Evolutionary conservation across 192 early-diverging fungal species (phyloP).

Genomic region (Umbelopsis ramanniana): DNA sequence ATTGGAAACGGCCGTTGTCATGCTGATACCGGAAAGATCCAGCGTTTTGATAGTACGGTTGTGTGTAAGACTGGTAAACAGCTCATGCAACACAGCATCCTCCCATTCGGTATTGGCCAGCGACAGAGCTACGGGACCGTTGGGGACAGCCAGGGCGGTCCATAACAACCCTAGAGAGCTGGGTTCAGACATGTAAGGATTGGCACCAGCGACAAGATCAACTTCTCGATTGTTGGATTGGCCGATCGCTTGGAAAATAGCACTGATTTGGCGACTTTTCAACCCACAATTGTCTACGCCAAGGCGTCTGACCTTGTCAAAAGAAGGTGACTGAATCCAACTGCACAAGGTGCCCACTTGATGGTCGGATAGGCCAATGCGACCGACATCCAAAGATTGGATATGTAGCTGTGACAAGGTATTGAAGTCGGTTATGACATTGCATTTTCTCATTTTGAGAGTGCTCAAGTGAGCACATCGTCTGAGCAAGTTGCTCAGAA

Average conservation of each 20-base stretch:
- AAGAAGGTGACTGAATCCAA: conserved; percentile 4
- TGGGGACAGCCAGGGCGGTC: background rate
- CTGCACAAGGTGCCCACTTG: background rate
- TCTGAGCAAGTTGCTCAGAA: conserved; percentile 2
- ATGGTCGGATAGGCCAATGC: background rate
- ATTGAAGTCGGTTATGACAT: conserved; percentile 1
- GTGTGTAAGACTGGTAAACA: conserved; percentile 6
- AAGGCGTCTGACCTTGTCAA: background rate
- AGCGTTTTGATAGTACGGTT: conserved; percentile 6
- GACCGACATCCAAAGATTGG: background rate
- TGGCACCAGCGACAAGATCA: conserved; percentile 4
- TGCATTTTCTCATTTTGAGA: conserved; percentile 12
- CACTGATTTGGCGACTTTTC: conserved; percentile 9
- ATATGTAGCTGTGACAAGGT: background rate
- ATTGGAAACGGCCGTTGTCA: background rate
- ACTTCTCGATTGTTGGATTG: background rate
- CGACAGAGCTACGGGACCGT: background rate
- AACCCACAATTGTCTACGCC: conserved; percentile 9
- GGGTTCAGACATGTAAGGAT: conserved; percentile 5
- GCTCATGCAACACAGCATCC: conserved; percentile 5
- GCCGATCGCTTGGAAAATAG: conserved; percentile 2
- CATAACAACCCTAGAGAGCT: conserved; percentile 7
- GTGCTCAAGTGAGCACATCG: background rate
- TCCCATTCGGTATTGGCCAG: conserved; percentile 17
- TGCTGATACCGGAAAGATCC: conserved; percentile 13